Percentiles rank a stretch among this genome's conserved stretches.
Conservation (phyloP, 176 grass and related monocot genomes). For the Olyra latifolia region DNA sequence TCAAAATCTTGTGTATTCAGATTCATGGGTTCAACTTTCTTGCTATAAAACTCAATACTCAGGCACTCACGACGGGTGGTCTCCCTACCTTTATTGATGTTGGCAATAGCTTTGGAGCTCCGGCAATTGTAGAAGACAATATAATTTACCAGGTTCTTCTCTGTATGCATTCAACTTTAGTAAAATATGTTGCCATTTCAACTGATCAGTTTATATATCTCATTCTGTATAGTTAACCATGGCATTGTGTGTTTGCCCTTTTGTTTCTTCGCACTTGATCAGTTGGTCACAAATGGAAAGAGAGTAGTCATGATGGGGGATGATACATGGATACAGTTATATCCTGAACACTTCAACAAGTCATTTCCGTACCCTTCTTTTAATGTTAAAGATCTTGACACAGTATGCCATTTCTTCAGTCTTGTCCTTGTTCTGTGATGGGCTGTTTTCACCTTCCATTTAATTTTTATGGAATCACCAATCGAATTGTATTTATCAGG, state of each 20-base stretch:
- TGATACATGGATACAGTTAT: slow-evolving; percentile 93
- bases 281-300: slow-evolving; percentile 82
- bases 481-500: slow-evolving; percentile 46
- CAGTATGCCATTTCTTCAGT: slow-evolving; percentile 49
- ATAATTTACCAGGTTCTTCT: slow-evolving; percentile 89
- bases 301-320: slow-evolving; percentile 97
- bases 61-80: slow-evolving; percentile 89
- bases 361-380: slow-evolving; percentile 97
- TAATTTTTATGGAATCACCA: slow-evolving; percentile 3
- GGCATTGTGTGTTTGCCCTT: background rate
- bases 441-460: background rate
- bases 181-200: background rate
- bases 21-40: background rate
- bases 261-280: slow-evolving; percentile 34
- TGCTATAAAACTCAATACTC: slow-evolving; percentile 25
- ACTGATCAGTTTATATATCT: background rate
- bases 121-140: slow-evolving; percentile 95
- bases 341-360: slow-evolving; percentile 89
- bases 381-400: slow-evolving; percentile 99
- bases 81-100: slow-evolving; percentile 99
- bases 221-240: slow-evolving; percentile 13
- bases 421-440: background rate
- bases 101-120: slow-evolving; percentile 92
- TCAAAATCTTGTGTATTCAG: background rate
- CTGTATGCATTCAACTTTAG: slow-evolving; percentile 10